Percentiles rank a stretch among this genome's conserved stretches.
These are phyloP conservation scores for Entomortierella parvispora DNA, from an alignment of 192 early-diverging fungal genomes.

Conservation along the genomic window DNA sequence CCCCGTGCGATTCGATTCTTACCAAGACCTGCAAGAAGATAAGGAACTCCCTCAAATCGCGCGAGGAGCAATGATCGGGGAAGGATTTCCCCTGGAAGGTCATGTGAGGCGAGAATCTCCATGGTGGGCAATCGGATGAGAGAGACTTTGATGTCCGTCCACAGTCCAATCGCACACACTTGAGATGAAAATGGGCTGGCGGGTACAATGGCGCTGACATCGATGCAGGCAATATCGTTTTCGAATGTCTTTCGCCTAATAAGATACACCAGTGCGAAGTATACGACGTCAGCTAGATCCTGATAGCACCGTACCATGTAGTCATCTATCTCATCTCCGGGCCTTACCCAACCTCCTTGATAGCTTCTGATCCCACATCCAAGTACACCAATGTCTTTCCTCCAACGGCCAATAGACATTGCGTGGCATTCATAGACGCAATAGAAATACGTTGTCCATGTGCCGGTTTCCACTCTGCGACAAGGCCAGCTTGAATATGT, in stretches of 20 bases:
- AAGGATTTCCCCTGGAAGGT: constrained; percentile 64
- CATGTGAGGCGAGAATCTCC: constrained; percentile 50
- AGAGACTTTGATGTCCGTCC: constrained; percentile 72
- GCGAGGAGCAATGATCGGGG: constrained; percentile 76
- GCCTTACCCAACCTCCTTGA: constrained; percentile 58
- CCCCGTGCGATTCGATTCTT: constrained; percentile 13
- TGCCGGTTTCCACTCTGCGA: constrained; percentile 63
- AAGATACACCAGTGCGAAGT: background rate
- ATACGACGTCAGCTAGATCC: background rate
- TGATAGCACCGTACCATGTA: background rate
- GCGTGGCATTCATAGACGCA: constrained; percentile 62
- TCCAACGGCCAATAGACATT: constrained; percentile 67
- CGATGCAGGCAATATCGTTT: constrained; percentile 81
- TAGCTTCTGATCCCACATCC: constrained; percentile 51
- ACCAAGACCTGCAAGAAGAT: constrained; percentile 84
- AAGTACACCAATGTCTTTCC: constrained; percentile 68
- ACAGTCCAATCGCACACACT: constrained; percentile 78
- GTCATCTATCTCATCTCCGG: background rate
- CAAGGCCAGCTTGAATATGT: constrained; percentile 45
- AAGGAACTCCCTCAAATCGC: constrained; percentile 70
- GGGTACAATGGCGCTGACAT: constrained; percentile 62
- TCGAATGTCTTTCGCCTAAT: constrained; percentile 59
- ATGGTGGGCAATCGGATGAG: constrained; percentile 71
- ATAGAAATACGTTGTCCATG: constrained; percentile 60
- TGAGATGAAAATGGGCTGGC: constrained; percentile 29